Evolutionary conservation across 306 rosid species (phyloP).

Genomic region (Hylodesmum podocarpum): DNA sequence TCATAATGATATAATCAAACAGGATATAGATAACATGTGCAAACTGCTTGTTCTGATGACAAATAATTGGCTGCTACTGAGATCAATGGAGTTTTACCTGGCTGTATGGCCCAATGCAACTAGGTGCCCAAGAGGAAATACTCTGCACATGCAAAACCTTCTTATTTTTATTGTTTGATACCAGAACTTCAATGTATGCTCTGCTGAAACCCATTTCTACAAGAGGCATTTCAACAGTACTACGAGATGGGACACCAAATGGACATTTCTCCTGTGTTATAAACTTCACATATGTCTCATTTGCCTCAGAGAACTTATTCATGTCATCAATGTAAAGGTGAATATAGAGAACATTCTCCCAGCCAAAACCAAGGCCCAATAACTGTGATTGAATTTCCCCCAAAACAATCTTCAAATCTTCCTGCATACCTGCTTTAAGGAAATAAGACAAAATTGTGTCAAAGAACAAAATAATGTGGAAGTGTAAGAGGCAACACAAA

Average conservation of each 20-base stretch:
- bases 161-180: conserved; percentile 65
- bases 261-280: conserved; percentile 84
- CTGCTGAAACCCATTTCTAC: conserved; percentile 63
- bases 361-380: conserved; percentile 57
- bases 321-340: conserved; percentile 90
- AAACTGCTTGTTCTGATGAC: conserved; percentile 8
- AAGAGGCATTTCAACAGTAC: conserved; percentile 89
- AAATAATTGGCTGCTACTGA: not conserved
- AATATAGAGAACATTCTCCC: conserved; percentile 86
- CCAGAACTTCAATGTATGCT: conserved; percentile 82
- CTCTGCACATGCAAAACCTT: conserved; percentile 96
- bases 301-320: conserved; percentile 71
- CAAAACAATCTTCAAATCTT: conserved; percentile 66
- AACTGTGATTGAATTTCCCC: conserved; percentile 67
- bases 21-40: not conserved
- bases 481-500: conserved; percentile 6
- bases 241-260: conserved; percentile 94
- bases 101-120: conserved; percentile 99
- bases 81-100: conserved; percentile 57
- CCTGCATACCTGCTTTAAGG: conserved; percentile 61
- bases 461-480: conserved; percentile 15
- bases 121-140: conserved; percentile 96
- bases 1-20: conserved; percentile 4
- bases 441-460: conserved; percentile 24
- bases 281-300: conserved; percentile 76